Conservation (phyloP, 2,329 filamentous ascomycete species). For the Microdochium bolleyi region DNA sequence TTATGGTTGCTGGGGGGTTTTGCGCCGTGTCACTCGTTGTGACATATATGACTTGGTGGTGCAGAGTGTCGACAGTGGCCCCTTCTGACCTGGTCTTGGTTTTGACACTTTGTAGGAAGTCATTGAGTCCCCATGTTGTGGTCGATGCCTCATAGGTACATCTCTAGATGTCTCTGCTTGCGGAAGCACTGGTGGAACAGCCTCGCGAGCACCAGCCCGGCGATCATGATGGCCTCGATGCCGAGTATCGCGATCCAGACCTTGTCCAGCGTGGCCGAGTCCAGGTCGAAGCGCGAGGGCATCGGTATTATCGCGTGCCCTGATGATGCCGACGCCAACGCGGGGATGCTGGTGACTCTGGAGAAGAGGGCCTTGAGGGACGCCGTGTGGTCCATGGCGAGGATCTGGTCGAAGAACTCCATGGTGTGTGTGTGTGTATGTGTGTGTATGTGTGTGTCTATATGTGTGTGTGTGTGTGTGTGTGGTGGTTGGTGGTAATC, state of each 20-base stretch:
- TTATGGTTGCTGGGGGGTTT: too few species aligned
- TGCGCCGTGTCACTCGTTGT: too few species aligned
- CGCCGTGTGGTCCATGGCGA: background rate
- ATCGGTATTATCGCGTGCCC: too few species aligned
- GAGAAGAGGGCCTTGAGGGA: background rate
- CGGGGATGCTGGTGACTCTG: background rate
- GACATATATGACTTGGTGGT: too few species aligned
- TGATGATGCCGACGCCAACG: background rate
- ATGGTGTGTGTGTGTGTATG: background rate
- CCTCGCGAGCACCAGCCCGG: background rate
- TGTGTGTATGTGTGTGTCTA: background rate
- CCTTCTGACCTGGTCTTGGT: too few species aligned
- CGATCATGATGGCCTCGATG: background rate
- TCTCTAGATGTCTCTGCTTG: background rate
- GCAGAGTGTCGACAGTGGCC: too few species aligned
- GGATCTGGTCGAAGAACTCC: background rate
- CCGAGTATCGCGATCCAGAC: background rate
- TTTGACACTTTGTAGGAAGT: too few species aligned
- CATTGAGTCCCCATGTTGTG: too few species aligned
- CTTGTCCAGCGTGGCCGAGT: background rate
- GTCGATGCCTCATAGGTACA: background rate
- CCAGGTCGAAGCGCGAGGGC: background rate
- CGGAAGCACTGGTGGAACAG: conserved; percentile 1
- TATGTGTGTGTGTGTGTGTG: background rate
- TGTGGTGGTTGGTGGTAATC: background rate